Evolutionary conservation across 257 asterid species (phyloP), one percentile per base, ranked within the genome.

Genomic region (Capsicum baccatum): DNA sequence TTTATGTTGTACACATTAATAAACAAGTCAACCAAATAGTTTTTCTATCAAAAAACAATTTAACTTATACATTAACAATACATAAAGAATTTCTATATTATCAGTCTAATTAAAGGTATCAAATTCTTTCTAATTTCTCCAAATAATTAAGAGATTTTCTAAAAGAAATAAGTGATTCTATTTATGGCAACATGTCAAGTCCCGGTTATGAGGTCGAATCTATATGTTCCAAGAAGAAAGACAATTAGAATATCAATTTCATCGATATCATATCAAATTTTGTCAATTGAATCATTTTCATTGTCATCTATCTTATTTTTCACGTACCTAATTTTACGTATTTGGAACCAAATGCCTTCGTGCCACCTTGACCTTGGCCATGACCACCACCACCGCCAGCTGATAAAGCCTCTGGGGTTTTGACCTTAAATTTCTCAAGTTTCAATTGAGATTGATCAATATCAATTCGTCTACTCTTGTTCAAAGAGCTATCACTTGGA

Each of bases 341-440:
- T 74, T 74, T 74, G 6, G 81, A 50, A 21, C 81, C 21, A 0
- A 62, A 50, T 12, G 62, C 62, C 62, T 74, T 74, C 1, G 81
- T 52, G 62, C 47, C 8, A 33, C 81, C 81, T 73, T 73, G 59
- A 3, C 79, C 69, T 58, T 16, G 63, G 9, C 63, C 74, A 44
- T 71, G 79, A 2, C 44, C 80, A 3, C 12, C 47, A 1, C 81
- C 80, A 0, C 60, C 42, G 0, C 58, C 62, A 7, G 62, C 62
- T 3, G 81, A 74, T 52, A 12, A 26, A 74, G 50, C 81, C 47
- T 74, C 81, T 56, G 85, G 85, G 5, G 81, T 83, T 52, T 76
- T 74, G 11, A 83, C n/a, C 39, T 83, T 69, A 56, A 69, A 83
- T 50, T 57, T 74, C 26, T 17, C 42, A 56, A 69, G 69, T 60